Evolutionary conservation across 352 stramenopile species (phyloP).

Genomic region (Aphanomyces euteiches): DNA sequence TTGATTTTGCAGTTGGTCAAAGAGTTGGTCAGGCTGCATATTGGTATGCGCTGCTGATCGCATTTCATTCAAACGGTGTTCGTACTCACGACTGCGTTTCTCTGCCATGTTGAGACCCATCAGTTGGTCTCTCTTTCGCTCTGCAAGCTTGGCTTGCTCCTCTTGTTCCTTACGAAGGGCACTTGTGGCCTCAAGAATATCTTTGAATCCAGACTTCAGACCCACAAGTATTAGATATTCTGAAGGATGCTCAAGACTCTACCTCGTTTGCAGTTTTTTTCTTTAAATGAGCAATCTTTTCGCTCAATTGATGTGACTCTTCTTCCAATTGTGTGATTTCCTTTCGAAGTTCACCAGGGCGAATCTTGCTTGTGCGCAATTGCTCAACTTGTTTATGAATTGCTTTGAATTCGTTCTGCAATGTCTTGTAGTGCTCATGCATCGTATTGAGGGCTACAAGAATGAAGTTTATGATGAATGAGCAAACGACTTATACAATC

Average conservation of each 20-base stretch:
- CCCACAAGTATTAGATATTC: slow-evolving; percentile 16
- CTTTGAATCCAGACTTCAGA: slow-evolving; percentile 63
- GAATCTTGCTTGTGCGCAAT: slow-evolving; percentile 69
- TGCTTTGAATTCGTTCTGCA: slow-evolving; percentile 91
- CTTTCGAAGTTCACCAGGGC: slow-evolving; percentile 76
- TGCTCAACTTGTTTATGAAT: slow-evolving; percentile 89
- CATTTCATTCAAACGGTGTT: slow-evolving; percentile 68
- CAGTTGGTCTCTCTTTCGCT: slow-evolving; percentile 87
- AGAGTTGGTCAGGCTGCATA: slow-evolving; percentile 79
- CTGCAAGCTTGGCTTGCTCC: slow-evolving; percentile 88
- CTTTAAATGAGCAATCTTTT: slow-evolving; percentile 89
- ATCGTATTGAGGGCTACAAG: slow-evolving; percentile 60
- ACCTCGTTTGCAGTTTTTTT: slow-evolving; percentile 77
- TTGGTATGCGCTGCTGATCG: slow-evolving; percentile 67
- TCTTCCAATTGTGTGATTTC: slow-evolving; percentile 92
- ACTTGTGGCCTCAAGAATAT: slow-evolving; percentile 88
- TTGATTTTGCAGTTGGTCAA: slow-evolving; percentile 77
- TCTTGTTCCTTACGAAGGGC: slow-evolving; percentile 91
- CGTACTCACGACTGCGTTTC: slow-evolving; percentile 65
- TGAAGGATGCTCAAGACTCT: neutral
- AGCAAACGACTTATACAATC: slow-evolving; percentile 45
- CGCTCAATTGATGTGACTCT: slow-evolving; percentile 83
- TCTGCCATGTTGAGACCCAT: slow-evolving; percentile 80
- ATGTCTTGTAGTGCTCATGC: slow-evolving; percentile 88
- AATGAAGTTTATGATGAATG: neutral